These are phyloP conservation scores for Licmophora abbreviata DNA, from an alignment of 108 stramenopile species.

Conservation along the genomic window DNA sequence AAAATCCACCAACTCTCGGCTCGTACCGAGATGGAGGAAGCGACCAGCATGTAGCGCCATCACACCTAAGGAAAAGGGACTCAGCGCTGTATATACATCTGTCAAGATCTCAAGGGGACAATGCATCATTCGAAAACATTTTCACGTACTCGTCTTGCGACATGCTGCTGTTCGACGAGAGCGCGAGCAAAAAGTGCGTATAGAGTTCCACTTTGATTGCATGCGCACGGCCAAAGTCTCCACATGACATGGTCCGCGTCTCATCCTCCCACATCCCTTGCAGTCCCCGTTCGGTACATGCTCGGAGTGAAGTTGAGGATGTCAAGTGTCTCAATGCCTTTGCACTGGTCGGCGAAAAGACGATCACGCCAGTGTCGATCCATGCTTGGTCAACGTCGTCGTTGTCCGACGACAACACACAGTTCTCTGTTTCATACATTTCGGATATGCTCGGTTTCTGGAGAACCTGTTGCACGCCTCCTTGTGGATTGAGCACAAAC, in stretches of 20 bases:
- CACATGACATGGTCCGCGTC: background rate
- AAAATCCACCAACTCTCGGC: constrained; percentile 58
- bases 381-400: constrained; percentile 32
- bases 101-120: constrained; percentile 2
- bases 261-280: background rate
- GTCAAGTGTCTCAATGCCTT: constrained; percentile 27
- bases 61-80: constrained; percentile 24
- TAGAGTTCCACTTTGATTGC: constrained; percentile 45
- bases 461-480: constrained; percentile 15
- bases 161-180: background rate
- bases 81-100: constrained; percentile 22
- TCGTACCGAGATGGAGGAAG: constrained; percentile 75
- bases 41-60: constrained; percentile 36
- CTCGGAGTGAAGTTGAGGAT: constrained; percentile 18
- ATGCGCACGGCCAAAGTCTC: constrained; percentile 24
- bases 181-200: constrained; percentile 49
- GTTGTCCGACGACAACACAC: constrained; percentile 15
- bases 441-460: constrained; percentile 61
- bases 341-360: constrained; percentile 54
- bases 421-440: constrained; percentile 16
- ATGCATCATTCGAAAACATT: background rate
- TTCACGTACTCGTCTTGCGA: background rate
- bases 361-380: constrained; percentile 76
- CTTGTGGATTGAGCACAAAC: constrained; percentile 35
- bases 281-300: constrained; percentile 18